phyloP scores from a whole-genome alignment of 208 protist species.

The Acanthamoeba culbertsoni region DNA sequence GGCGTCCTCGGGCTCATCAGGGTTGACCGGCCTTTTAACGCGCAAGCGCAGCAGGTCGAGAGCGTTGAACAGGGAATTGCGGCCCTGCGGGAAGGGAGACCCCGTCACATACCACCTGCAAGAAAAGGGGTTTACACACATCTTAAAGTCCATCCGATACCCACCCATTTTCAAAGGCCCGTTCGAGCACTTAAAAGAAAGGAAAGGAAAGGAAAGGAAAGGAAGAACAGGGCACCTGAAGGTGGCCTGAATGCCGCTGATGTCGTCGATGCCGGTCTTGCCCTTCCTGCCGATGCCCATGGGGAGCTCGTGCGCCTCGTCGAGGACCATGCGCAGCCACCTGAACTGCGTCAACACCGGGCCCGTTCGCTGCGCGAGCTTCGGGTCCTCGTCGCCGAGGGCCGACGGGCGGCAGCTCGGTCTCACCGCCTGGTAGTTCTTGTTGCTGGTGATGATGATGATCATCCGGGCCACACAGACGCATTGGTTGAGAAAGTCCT shows the following conservation, averaged over 20 bases:
- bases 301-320: constrained; percentile 26
- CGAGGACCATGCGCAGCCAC: constrained; percentile 24
- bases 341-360: constrained; percentile 19
- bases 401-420: neutral
- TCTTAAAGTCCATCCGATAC: too few species aligned
- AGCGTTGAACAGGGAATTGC: neutral
- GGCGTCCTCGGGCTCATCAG: neutral
- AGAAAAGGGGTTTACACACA: too few species aligned
- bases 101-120: constrained; percentile 50
- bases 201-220: neutral
- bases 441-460: neutral
- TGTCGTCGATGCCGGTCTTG: constrained; percentile 19
- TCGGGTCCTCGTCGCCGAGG: neutral
- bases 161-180: too few species aligned
- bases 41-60: neutral
- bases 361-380: neutral
- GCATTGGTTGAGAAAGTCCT: neutral
- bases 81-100: neutral
- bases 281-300: constrained; percentile 1
- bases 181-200: too few species aligned
- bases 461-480: neutral
- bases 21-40: neutral
- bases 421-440: neutral
- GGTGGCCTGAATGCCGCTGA: neutral
- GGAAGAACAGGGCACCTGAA: neutral